Evolutionary conservation across 768 basidiomycete species (phyloP).

Genomic region (Serpula lacrymans): DNA sequence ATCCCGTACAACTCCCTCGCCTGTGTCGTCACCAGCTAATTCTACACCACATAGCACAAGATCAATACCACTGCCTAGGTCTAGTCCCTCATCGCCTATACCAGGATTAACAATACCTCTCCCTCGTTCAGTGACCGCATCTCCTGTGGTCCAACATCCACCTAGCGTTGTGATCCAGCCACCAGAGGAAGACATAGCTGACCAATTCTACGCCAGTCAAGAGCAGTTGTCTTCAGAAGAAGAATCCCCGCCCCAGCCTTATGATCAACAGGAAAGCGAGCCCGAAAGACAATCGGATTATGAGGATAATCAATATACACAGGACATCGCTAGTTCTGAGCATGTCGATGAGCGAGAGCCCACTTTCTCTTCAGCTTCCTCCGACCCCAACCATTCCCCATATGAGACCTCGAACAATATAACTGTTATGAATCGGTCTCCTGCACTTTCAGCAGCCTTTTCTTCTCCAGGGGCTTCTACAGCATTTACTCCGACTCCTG

Average conservation of each 20-base stretch:
- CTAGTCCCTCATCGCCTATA: constrained; percentile 42
- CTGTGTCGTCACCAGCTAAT: constrained; percentile 55
- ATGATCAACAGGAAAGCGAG: constrained; percentile 16
- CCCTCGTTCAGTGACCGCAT: constrained; percentile 47
- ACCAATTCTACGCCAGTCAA: no score
- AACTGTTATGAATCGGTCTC: constrained; percentile 29
- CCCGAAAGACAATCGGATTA: constrained; percentile 16
- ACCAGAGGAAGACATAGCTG: constrained; percentile 13
- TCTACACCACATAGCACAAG: constrained; percentile 61
- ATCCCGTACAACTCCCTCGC: constrained; percentile 57
- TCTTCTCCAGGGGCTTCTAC: constrained; percentile 56
- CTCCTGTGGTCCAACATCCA: constrained; percentile 39
- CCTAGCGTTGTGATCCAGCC: constrained; percentile 21
- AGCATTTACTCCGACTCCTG: constrained; percentile 68
- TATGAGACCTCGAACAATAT: constrained; percentile 25
- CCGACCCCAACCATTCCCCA: constrained; percentile 31
- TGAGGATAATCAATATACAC: constrained; percentile 20
- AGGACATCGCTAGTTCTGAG: constrained; percentile 18
- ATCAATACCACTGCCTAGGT: constrained; percentile 38
- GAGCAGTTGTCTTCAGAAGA: no score
- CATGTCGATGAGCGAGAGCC: constrained; percentile 41
- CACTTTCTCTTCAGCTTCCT: constrained; percentile 72
- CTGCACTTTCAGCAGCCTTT: constrained; percentile 38
- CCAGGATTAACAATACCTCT: constrained; percentile 47
- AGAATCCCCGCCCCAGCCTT: background rate